A percentile compares a stretch with the other conserved stretches of the same genome.
These are phyloP conservation scores for Aspergillus aculeatinus DNA, from an alignment of 2,329 filamentous ascomycete species.

Conservation along the genomic window DNA sequence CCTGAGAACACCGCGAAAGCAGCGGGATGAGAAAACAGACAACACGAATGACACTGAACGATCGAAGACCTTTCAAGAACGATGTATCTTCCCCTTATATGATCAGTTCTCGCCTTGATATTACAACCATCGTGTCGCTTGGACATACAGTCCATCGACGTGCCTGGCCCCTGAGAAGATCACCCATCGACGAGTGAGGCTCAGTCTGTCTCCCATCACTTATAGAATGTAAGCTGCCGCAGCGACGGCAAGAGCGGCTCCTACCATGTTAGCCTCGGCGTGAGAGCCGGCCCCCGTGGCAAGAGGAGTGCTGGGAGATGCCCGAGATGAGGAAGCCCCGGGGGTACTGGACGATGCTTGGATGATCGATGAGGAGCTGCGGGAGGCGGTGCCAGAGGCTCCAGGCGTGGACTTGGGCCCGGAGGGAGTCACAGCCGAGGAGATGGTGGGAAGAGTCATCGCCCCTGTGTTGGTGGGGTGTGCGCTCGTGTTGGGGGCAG, in stretches of 20 bases:
- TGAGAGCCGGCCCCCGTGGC: not conserved
- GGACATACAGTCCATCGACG: no score
- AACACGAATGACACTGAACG: no score
- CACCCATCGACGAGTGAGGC: no score
- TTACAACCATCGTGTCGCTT: no score
- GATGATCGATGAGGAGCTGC: not conserved
- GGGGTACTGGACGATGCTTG: not conserved
- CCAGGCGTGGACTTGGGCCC: not conserved
- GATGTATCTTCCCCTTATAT: no score
- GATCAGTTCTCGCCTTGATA: no score
- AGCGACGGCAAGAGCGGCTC: constrained; percentile 25
- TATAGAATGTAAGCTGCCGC: constrained; percentile 9
- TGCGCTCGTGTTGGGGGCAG: constrained; percentile 8
- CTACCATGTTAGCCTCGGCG: constrained; percentile 28
- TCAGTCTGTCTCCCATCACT: no score
- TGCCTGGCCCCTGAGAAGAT: no score
- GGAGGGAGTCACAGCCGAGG: not conserved
- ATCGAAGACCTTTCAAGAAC: no score
- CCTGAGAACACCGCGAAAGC: no score
- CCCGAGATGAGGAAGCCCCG: not conserved
- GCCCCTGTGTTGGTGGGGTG: constrained; percentile 2
- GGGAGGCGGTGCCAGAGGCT: not conserved
- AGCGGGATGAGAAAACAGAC: no score
- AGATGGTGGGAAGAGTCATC: constrained; percentile 9
- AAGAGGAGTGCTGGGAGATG: not conserved